A percentile compares a stretch with the other conserved stretches of the same genome.
Conservation (phyloP, 1,284 basidiomycete genomes). For the Rhodofomes roseus region DNA sequence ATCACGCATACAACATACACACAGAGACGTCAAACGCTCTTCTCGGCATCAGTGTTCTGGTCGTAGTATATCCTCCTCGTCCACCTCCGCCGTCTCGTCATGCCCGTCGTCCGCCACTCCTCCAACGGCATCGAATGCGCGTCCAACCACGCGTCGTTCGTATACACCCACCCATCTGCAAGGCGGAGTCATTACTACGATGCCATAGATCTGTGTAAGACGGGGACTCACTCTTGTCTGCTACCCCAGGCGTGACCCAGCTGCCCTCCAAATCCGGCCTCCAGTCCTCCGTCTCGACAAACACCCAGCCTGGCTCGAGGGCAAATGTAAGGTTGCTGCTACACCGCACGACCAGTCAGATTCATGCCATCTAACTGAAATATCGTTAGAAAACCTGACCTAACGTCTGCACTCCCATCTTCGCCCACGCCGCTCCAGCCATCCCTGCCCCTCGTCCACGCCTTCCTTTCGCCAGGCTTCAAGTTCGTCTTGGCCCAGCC, state of each 20-base stretch:
- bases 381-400: conserved; percentile 42
- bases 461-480: conserved; percentile 47
- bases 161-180: conserved; percentile 74
- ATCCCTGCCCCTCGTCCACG: conserved; percentile 70
- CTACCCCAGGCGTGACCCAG: conserved; percentile 45
- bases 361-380: not conserved
- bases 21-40: not conserved
- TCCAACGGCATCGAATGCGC: conserved; percentile 38
- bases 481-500: conserved; percentile 61
- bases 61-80: conserved; percentile 56
- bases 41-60: not conserved
- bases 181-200: not conserved
- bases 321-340: conserved; percentile 78
- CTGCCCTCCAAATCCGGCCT: conserved; percentile 53
- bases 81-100: conserved; percentile 68
- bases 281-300: conserved; percentile 75
- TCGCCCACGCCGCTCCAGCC: conserved; percentile 60
- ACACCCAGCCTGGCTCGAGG: conserved; percentile 64
- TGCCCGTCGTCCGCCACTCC: conserved; percentile 37
- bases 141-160: conserved; percentile 67
- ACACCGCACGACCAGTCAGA: conserved; percentile 16
- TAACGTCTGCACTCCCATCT: conserved; percentile 49
- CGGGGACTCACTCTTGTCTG: conserved; percentile 41
- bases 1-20: not conserved
- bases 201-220: not conserved